Evolutionary conservation across 177 flowering plant genomes (phyloP).

Genomic region (Vitis hybrid): DNA sequence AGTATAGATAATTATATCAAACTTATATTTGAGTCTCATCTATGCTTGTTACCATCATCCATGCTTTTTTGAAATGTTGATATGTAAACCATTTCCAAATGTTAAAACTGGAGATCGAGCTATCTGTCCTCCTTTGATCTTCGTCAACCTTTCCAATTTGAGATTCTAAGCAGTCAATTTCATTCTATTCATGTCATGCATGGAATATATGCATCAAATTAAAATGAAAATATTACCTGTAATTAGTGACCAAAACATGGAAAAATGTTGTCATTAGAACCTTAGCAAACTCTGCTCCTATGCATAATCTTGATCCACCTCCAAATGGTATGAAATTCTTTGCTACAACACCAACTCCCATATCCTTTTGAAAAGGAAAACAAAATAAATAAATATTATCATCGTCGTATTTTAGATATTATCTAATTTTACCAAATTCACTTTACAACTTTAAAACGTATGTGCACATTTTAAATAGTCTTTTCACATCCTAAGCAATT

Average conservation of each 20-base stretch:
- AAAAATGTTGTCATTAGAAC: conserved; percentile 29
- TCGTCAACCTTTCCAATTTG: conserved; percentile 10
- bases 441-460: too few relatives aligned
- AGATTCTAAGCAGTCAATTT: not conserved
- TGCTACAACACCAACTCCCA: not conserved
- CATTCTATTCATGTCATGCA: not conserved
- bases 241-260: conserved; percentile 42
- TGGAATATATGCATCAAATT: not conserved
- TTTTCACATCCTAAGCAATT: too few relatives aligned
- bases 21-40: too few relatives aligned
- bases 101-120: not conserved
- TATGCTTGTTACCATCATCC: too few relatives aligned
- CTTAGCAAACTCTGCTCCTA: conserved; percentile 41
- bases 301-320: conserved; percentile 39
- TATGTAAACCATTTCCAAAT: conserved; percentile 17
- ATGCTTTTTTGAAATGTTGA: not conserved
- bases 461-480: too few relatives aligned
- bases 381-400: too few relatives aligned
- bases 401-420: too few relatives aligned
- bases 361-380: not conserved
- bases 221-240: conserved; percentile 19
- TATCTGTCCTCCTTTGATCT: conserved; percentile 8
- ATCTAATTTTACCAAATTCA: too few relatives aligned
- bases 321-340: conserved; percentile 50
- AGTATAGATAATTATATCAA: too few relatives aligned